phyloP scores from a whole-genome alignment of 306 rosid genomes.

The Neltuma alba region DNA sequence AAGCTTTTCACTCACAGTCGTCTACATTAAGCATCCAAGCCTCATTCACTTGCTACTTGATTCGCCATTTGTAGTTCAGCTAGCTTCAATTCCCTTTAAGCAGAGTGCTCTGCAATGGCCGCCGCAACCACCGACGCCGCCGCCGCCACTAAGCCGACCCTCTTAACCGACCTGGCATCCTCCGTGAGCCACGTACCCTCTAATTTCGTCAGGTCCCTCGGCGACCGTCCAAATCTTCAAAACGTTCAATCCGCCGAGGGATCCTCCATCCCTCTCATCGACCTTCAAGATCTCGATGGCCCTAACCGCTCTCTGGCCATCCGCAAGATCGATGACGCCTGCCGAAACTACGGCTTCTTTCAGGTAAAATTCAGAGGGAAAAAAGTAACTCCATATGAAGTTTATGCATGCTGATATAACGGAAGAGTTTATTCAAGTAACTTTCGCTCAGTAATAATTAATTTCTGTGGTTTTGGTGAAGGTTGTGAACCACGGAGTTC shows the following conservation, averaged over 20 bases:
- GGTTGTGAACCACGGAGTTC: constrained; percentile 76
- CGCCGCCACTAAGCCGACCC: not conserved
- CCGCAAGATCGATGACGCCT: constrained; percentile 55
- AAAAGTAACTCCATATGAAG: not conserved
- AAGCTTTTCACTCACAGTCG: not conserved
- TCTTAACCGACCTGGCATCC: constrained; percentile 38
- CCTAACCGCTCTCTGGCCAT: constrained; percentile 30
- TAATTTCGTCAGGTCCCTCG: constrained; percentile 35
- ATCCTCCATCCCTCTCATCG: constrained; percentile 21
- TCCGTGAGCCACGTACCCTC: constrained; percentile 34
- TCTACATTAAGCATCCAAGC: not conserved
- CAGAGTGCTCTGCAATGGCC: not conserved
- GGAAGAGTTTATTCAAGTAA: no score
- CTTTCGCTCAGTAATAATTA: not conserved
- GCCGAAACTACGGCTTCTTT: constrained; percentile 69
- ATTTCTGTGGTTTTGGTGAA: not conserved
- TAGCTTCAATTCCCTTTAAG: not conserved
- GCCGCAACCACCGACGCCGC: not conserved
- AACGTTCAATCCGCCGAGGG: not conserved
- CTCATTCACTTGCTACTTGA: not conserved
- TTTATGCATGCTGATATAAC: no score
- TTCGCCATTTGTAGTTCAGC: not conserved
- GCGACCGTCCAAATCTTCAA: constrained; percentile 31
- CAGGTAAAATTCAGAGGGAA: constrained; percentile 51
- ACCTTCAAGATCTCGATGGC: constrained; percentile 7